Evolutionary conservation across 441 rosid species (phyloP), one percentile per base, ranked within the genome.

Genomic region (Mallotus japonicus): DNA sequence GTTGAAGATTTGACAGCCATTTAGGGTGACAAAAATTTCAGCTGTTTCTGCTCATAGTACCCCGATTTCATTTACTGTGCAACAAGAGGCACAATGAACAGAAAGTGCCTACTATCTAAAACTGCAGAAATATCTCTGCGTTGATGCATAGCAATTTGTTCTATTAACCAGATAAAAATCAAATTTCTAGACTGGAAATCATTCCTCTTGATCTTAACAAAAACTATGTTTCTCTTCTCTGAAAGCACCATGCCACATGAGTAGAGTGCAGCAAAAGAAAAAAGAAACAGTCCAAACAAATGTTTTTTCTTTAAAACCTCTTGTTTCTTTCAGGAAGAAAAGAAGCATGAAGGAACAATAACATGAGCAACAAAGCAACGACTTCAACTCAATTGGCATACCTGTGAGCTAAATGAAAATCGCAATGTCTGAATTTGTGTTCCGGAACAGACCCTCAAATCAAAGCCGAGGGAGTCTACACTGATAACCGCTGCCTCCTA

Each of bases 401-500:
- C 99, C 95, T 83, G 85, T 73, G 87, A 67, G 54, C 70, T 80
- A 77, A 91, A 95, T 73, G 90, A 76, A 82, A 90, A 89, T 72
- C 99, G 89, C 79, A 95, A 76, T n/a, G 98, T 87, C 68, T 87
- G 91, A 69, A 94, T 82, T 77, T 90, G 89, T 49, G 89, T 84
- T 77, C 90, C 98, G 44, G 91, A 87, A 64, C 99, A 95, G 75
- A 86, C 90, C 82, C 98, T 88, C 76, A 87, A 69, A 81, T 87
- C 95, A 74, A 95, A 91, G 42, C 99, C 99, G 28, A 90, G 83
- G 51, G 97, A 87, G 82, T 95, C 98, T 65, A 95, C 71, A 54
- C 81, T 83, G 59, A 83, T 88, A 59, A 91, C 64, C 65, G 76
- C 86, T 65, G 85, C 96, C 80, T 95, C 99, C 97, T 92, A 78